These are phyloP conservation scores for Tulasnella sp. DNA, from an alignment of 768 basidiomycete species.

Conservation along the genomic window DNA sequence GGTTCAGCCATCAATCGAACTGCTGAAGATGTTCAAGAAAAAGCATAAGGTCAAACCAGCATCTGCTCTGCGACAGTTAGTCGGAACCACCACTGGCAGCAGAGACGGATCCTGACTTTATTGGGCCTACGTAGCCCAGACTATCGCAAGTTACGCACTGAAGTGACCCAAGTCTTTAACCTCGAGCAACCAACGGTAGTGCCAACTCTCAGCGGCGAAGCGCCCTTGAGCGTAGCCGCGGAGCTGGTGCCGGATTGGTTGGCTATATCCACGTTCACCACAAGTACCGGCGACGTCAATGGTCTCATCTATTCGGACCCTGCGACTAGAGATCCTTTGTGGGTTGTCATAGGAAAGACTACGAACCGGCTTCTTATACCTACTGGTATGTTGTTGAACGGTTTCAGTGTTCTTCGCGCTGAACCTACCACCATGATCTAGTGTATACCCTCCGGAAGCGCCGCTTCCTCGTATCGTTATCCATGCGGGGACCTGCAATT, in stretches of 20 bases:
- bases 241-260: conserved; percentile 75
- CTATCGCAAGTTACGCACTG: conserved; percentile 24
- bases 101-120: not conserved
- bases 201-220: conserved; percentile 55
- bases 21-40: conserved; percentile 28
- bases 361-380: conserved; percentile 66
- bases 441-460: conserved; percentile 83
- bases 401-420: conserved; percentile 13
- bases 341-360: conserved; percentile 76
- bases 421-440: conserved; percentile 37
- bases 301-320: conserved; percentile 52
- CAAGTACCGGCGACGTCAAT: conserved; percentile 66
- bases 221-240: conserved; percentile 44
- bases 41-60: conserved; percentile 22
- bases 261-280: conserved; percentile 65
- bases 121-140: conserved; percentile 5
- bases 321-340: conserved; percentile 69
- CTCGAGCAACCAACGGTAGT: not conserved
- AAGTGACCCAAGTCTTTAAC: conserved; percentile 25
- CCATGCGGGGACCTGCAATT: conserved; percentile 71
- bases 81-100: not conserved
- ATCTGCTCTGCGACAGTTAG: conserved; percentile 17
- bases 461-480: conserved; percentile 68
- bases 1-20: not conserved
- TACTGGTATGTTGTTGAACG: conserved; percentile 50